Percentiles rank a stretch among this genome's conserved stretches.
Conservation (phyloP, 176 grass and related monocot species). For the Avena sativa region DNA sequence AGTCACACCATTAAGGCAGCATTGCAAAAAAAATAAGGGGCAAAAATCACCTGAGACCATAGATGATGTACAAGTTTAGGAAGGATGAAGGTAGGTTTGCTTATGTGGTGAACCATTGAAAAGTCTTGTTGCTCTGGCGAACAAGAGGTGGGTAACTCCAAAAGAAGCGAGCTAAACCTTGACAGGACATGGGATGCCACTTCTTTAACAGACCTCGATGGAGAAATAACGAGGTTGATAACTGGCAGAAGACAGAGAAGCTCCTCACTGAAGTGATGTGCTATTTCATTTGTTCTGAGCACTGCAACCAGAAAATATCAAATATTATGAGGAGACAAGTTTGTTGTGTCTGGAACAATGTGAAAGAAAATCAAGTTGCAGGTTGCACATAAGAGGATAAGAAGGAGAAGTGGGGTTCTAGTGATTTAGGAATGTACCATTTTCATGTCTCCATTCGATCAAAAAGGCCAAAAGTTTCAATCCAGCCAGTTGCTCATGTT, state of each 20-base stretch:
- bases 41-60: constrained; percentile 70
- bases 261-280: constrained; percentile 57
- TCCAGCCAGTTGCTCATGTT: constrained; percentile 79
- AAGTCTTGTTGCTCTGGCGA: constrained; percentile 50
- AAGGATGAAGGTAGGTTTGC: constrained; percentile 70
- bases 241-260: constrained; percentile 77
- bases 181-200: constrained; percentile 71
- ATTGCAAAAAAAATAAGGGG: constrained; percentile 10
- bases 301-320: constrained; percentile 59
- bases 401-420: neutral
- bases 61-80: constrained; percentile 76
- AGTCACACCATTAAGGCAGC: constrained; percentile 27
- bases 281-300: constrained; percentile 47
- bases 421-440: constrained; percentile 52
- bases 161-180: constrained; percentile 58
- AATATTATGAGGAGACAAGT: constrained; percentile 29
- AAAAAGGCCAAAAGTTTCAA: constrained; percentile 81
- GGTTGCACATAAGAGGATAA: constrained; percentile 20
- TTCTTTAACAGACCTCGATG: constrained; percentile 83
- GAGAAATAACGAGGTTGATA: constrained; percentile 72
- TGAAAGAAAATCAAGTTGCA: constrained; percentile 30
- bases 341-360: neutral
- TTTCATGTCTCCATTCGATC: constrained; percentile 82
- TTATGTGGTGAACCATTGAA: constrained; percentile 55
- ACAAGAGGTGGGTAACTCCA: constrained; percentile 54